Conservation (phyloP, 257 asterid genomes). For the Apocynum venetum region DNA sequence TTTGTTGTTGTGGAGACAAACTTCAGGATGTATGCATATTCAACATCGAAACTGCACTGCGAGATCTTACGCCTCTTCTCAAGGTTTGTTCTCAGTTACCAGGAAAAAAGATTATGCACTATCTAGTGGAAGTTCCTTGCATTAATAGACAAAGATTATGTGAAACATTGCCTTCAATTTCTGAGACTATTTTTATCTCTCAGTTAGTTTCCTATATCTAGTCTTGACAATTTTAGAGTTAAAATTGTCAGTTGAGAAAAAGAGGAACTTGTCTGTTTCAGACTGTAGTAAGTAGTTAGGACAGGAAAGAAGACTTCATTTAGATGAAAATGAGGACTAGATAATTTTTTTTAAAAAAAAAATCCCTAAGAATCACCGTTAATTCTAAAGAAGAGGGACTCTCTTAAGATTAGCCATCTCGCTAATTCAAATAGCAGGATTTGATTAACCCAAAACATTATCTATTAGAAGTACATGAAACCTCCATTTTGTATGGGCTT, state of each 20-base stretch:
- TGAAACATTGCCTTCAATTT: not conserved
- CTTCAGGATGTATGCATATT: slow-evolving; percentile 89
- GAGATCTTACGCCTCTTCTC: slow-evolving; percentile 93
- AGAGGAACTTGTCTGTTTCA: not conserved
- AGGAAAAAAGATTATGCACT: not conserved
- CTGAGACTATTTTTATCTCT: not conserved
- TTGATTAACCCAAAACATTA: not conserved
- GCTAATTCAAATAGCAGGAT: not conserved
- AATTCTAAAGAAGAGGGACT: not conserved
- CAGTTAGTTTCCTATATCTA: not conserved
- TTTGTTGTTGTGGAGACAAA: slow-evolving; percentile 94
- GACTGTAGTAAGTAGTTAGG: not conserved
- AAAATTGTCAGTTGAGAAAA: not conserved
- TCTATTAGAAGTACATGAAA: not conserved
- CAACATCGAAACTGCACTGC: slow-evolving; percentile 83
- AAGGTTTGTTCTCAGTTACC: slow-evolving; percentile 43
- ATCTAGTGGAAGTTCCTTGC: not conserved
- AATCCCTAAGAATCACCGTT: not conserved
- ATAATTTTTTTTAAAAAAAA: not conserved
- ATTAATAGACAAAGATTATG: slow-evolving; percentile 7
- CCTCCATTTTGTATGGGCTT: not conserved
- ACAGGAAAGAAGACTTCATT: not conserved
- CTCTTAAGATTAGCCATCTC: not conserved
- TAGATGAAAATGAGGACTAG: not conserved
- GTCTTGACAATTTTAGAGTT: not conserved